Percentiles rank a stretch among this genome's conserved stretches.
These are phyloP conservation scores for Sisymbrium irio DNA, from an alignment of 345 rosid genomes.

Conservation along the genomic window DNA sequence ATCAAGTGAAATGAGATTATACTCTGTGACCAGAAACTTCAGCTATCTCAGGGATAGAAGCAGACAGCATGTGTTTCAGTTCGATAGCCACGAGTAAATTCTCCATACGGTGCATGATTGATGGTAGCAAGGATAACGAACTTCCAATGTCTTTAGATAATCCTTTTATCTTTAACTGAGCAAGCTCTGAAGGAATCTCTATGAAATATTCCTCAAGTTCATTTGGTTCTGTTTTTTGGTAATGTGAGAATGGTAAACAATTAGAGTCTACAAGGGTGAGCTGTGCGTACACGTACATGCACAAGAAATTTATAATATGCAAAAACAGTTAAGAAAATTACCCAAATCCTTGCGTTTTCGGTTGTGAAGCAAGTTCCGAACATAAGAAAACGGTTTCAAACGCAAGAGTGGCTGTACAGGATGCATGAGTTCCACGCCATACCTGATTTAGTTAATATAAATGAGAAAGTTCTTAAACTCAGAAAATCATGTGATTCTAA, in stretches of 20 bases:
- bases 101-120: constrained; percentile 88
- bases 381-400: constrained; percentile 62
- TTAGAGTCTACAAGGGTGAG: background rate
- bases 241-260: constrained; percentile 14
- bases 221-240: constrained; percentile 49
- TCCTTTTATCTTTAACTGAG: constrained; percentile 75
- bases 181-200: constrained; percentile 84
- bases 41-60: constrained; percentile 69
- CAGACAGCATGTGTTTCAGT: constrained; percentile 62
- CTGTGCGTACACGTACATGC: constrained; percentile 1
- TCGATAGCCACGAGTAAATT: constrained; percentile 91
- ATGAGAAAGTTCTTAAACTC: constrained; percentile 20
- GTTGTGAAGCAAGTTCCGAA: constrained; percentile 81
- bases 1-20: constrained; percentile 34
- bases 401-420: constrained; percentile 72
- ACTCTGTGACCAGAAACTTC: constrained; percentile 69
- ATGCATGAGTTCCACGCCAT: constrained; percentile 51
- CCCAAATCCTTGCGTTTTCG: constrained; percentile 60
- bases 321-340: constrained; percentile 33
- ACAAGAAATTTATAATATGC: constrained; percentile 11
- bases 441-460: constrained; percentile 48
- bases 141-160: constrained; percentile 92
- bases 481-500: constrained; percentile 15
- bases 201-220: constrained; percentile 76
- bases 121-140: constrained; percentile 80